phyloP scores from a whole-genome alignment of 2,329 filamentous ascomycete species.

The Fusarium incarnatum region DNA sequence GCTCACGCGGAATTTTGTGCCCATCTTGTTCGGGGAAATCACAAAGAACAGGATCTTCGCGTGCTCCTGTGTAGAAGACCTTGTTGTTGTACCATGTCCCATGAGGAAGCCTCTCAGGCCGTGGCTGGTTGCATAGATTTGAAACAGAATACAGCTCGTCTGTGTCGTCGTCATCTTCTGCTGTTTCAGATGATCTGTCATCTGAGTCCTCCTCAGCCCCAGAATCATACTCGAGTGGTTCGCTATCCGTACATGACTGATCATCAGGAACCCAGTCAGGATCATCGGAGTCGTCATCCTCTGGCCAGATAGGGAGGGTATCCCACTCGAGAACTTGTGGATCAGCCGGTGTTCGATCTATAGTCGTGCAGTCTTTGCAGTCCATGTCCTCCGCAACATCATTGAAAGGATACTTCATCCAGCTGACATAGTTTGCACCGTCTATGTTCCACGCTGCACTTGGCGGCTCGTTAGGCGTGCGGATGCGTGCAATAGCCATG shows the following conservation, averaged over 20 bases:
- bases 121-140: not conserved
- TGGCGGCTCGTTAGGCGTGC: not conserved
- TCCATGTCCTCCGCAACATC: not conserved
- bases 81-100: conserved; percentile 4
- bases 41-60: rapidly evolving
- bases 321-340: not conserved
- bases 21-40: not conserved
- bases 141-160: not conserved
- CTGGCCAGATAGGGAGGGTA: not conserved
- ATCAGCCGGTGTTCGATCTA: not conserved
- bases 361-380: not conserved
- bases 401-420: not conserved
- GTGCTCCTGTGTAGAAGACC: not conserved
- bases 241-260: not conserved
- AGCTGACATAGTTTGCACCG: not conserved
- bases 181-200: too few relatives aligned
- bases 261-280: not conserved
- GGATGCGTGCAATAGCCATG: conserved; percentile 13
- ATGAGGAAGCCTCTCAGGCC: not conserved
- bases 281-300: not conserved
- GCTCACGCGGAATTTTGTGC: not conserved
- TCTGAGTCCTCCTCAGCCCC: not conserved
- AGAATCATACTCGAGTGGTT: not conserved
- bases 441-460: conserved; percentile 4
- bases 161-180: too few relatives aligned